Base-by-base conservation (phyloP, 257 asterid genomes). In the Capsicum pubescens region DNA sequence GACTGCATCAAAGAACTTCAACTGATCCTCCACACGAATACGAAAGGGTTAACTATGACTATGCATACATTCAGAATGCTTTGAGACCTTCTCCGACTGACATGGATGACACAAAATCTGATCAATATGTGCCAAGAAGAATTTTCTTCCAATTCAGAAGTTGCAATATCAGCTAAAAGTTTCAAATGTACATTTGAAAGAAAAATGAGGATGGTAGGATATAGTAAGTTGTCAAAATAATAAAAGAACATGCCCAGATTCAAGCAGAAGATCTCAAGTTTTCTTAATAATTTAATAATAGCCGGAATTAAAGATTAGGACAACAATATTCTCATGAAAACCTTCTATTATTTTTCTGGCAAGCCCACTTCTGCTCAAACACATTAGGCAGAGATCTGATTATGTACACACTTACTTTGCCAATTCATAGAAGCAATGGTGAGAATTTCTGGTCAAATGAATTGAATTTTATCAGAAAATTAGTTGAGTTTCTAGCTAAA, bases 1-100 rank as follows among this genome's bases (percentile, higher is more conserved):
- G 98, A 94, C 86, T 94, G 98, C 60, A 92, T 91, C 81, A 92
- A 89, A 59, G 93, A 94, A 88, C 93, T 94, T 72, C 98, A 93
- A 82, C 86, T 92, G 77, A 91, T 93, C 72, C 85, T 90, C 87
- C 86, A 84, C 88, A 88, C 90, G 82, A 94, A 94, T 71, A 88
- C 93, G 61, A 93, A 91, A 86, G 97, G 95, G 78, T 46, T 90
- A 79, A 94, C 91, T 13, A 91, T 90, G 93, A 76, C 95, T 36
- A 87, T 91, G 93, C 99, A 95, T 80, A 80, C 97, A 14, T 87
- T 95, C 84, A 92, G 97, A 87, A 90, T 95, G 96, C 84, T 90
- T 68, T 92, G 90, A 90, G 88, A 87, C 66, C 64, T 54, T 77
- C 82, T 52, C 63, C 13, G 44, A 52, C 52, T 21, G 81, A 52